Evolutionary conservation across 495 filamentous ascomycete species (phyloP), one percentile per base, ranked within the genome.

Genomic region (Podospora australis): DNA sequence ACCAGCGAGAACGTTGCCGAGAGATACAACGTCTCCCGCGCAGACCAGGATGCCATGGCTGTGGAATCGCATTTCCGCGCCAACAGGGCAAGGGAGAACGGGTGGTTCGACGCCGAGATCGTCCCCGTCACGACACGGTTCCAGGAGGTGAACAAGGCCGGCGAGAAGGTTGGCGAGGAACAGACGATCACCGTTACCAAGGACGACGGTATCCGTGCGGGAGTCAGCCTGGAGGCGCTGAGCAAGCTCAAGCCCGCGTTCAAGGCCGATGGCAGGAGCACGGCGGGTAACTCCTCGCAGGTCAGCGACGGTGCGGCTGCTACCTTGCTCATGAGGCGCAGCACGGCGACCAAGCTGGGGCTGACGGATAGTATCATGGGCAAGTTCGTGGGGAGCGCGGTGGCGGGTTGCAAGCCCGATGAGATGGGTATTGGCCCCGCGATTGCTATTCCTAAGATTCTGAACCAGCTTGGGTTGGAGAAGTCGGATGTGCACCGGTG

Each of bases 391-490:
- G 81, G 74, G 6, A 80, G 86, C 9, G 71, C 78, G 13, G 81
- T 87, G 30, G 82, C 78, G 0, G 90, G 90, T 16, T 90, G 86
- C 59, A 73, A 69, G 38, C 90, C 90, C 6, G 88, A 94, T 59
- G 90, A 95, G 76, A 96, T 96, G 90, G 90, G 90, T 30, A 76
- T 95, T 42, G 90, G 90, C 0, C 90, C 90, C 9, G 87, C 88
- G 5, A 57, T 92, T 23, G 90, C 87, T 1, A 89, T 96, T 34
- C 90, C 90, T 21, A 87, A 84, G 62, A 72, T 95, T 34, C 69
- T 95, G 16, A 60, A 74, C 39, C 73, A 76, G 46, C 73, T 84
- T 8, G 87, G 82, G 14, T 50, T 95, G 28, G 57, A 58, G 40
- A 80, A 71, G 5, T 68, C 71, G 8, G 87, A 96, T 40, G 82